Conservation (phyloP, 2,329 filamentous ascomycete genomes). For the Venturiaceae sp. region DNA sequence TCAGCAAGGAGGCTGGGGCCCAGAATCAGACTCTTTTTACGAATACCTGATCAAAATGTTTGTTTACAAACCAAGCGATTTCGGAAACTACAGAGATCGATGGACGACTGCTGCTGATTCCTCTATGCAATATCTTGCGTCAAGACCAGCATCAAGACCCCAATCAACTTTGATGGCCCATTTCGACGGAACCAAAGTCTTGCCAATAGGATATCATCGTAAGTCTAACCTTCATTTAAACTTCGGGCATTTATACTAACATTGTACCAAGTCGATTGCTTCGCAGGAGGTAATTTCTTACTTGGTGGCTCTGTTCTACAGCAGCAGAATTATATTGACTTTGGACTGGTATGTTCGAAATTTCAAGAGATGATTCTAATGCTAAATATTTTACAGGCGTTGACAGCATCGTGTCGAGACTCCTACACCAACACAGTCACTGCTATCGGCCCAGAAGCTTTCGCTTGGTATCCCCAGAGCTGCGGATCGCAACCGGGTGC, state of each 20-base stretch:
- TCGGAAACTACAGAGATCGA: conserved; percentile 55
- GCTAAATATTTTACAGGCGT: conserved; percentile 20
- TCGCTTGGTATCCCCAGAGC: conserved; percentile 26
- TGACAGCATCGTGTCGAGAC: conserved; percentile 65
- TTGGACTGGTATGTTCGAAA: conserved; percentile 45
- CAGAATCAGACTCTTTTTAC: conserved; percentile 72
- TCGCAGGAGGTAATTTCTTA: conserved; percentile 77
- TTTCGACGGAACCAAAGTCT: conserved; percentile 37
- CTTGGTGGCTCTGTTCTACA: conserved; percentile 65
- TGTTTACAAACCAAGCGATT: conserved; percentile 61
- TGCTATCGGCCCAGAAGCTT: conserved; percentile 64
- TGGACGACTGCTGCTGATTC: conserved; percentile 71
- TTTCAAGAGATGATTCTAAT: neutral
- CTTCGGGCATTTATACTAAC: neutral
- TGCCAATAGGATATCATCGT: conserved; percentile 30
- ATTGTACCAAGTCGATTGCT: conserved; percentile 55
- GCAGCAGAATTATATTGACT: conserved; percentile 57
- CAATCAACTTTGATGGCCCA: conserved; percentile 64
- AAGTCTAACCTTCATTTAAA: conserved; percentile 19
- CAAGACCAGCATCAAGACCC: conserved; percentile 53
- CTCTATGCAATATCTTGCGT: conserved; percentile 60
- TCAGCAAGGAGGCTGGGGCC: conserved; percentile 63
- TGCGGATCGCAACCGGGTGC: neutral
- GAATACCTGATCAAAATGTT: conserved; percentile 92
- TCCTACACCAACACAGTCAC: conserved; percentile 63